Evolutionary conservation across 176 grass and related monocot genomes (phyloP).

Genomic region (Zoysia japonica): DNA sequence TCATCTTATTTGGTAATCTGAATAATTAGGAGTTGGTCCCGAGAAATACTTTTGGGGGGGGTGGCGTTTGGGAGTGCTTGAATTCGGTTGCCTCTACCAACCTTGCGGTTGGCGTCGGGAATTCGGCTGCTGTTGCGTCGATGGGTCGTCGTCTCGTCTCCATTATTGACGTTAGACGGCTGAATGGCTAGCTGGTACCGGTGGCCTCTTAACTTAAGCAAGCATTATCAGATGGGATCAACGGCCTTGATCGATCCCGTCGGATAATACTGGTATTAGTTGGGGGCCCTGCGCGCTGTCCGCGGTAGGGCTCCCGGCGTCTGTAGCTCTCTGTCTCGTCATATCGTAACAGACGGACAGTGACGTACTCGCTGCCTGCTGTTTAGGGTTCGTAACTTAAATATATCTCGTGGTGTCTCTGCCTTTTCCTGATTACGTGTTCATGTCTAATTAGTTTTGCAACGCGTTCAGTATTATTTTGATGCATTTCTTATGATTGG

Average conservation of each 20-base stretch:
- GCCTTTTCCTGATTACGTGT: conserved; percentile 6
- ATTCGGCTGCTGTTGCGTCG: conserved; percentile 24
- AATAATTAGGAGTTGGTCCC: conserved; percentile 59
- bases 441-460: background rate
- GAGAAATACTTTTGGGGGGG: conserved; percentile 53
- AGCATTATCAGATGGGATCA: conserved; percentile 41
- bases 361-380: conserved; percentile 49
- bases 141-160: conserved; percentile 42
- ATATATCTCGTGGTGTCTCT: conserved; percentile 16
- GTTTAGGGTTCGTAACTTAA: conserved; percentile 46
- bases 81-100: conserved; percentile 53
- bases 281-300: conserved; percentile 32
- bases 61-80: conserved; percentile 25
- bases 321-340: conserved; percentile 40
- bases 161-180: conserved; percentile 44
- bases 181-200: conserved; percentile 14
- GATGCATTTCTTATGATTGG: conserved; percentile 5
- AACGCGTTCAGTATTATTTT: background rate
- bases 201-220: conserved; percentile 1
- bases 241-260: conserved; percentile 10
- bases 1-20: conserved; percentile 41
- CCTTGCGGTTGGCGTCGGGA: conserved; percentile 56
- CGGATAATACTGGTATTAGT: conserved; percentile 36
- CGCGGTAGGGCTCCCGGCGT: conserved; percentile 20
- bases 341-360: conserved; percentile 49